Evolutionary conservation across 768 basidiomycete genomes (phyloP), one percentile per base, ranked within the genome.

Genomic region (Russula virescens): DNA sequence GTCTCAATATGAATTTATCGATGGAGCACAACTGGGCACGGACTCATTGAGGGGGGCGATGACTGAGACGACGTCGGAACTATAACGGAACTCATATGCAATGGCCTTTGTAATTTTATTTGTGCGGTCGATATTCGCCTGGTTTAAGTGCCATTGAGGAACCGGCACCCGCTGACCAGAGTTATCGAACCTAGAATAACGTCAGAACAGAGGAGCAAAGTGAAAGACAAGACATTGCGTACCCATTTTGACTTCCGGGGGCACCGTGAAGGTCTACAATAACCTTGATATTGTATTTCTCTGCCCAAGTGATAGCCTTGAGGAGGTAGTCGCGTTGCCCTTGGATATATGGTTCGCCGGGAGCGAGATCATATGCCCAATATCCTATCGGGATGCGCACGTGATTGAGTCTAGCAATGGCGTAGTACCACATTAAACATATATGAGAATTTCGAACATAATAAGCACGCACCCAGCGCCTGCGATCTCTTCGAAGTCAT

Each of bases 221-320:
- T 21, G 18, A 10, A 46, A 47, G 25, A 57, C 18, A 9, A 51
- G 26, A 43, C 21, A 21, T 16, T 35, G 73, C 79, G 51, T 60
- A 87, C 88, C 84, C 89, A 66, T 91, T 91, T 73, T 94, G 89
- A 71, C 87, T 89, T 18, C 93, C 93, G 1, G 93, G 90, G 34
- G 83, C 91, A 60, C 82, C 82, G 78, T 75, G 73, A 58, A 70
- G 80, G 75, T 94, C 94, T 43, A 96, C 71, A 51, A 96, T 86
- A 34, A 95, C 75, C 68, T 94, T 94, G 50, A 98, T 71, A 10
- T 86, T 85, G 67, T 89, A 73, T 26, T 79, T 78, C 49, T 74
- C 73, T 1, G 94, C 93, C 85, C 91, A 93, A 25, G 71, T 71
- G 49, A 89, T 79, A 9, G 89, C 89, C 45, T 84, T 80, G 64